Conservation (phyloP, 139 green algal species). For the Pleodorina starrii region DNA sequence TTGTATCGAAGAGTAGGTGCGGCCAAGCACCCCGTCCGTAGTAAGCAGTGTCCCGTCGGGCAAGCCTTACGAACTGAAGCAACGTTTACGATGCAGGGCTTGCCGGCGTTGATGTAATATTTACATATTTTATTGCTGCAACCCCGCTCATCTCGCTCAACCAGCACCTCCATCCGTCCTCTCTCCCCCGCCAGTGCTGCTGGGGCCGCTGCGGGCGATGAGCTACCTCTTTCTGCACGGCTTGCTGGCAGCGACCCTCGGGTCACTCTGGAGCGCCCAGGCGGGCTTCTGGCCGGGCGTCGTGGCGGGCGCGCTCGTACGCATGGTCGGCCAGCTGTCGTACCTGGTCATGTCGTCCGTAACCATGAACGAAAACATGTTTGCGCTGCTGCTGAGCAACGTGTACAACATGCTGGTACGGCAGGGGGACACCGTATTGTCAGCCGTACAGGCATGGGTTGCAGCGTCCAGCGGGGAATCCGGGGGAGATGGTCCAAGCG, state of each 20-base stretch:
- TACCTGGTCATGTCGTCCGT: conserved; percentile 77
- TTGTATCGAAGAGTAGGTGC: too few relatives aligned
- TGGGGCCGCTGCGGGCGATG: conserved; percentile 82
- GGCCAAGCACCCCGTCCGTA: too few relatives aligned
- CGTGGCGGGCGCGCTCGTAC: conserved; percentile 54
- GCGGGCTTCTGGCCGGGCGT: conserved; percentile 56
- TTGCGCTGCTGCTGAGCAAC: conserved; percentile 79
- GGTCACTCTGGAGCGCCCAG: conserved; percentile 57
- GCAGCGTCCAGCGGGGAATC: background rate
- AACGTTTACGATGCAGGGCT: too few relatives aligned
- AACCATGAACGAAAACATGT: conserved; percentile 88
- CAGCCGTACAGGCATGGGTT: too few relatives aligned
- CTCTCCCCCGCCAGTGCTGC: conserved; percentile 71
- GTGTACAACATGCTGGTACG: conserved; percentile 83
- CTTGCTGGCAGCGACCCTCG: conserved; percentile 75
- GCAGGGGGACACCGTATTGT: too few relatives aligned
- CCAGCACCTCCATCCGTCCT: too few relatives aligned
- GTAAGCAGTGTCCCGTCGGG: too few relatives aligned
- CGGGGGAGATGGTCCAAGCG: too few relatives aligned
- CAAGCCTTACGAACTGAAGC: too few relatives aligned
- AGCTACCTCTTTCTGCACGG: conserved; percentile 87
- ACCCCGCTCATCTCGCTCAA: too few relatives aligned
- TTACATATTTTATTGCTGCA: too few relatives aligned
- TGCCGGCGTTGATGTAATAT: too few relatives aligned
- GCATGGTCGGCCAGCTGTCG: conserved; percentile 73